Evolutionary conservation across 176 grass and related monocot genomes (phyloP), one percentile per base, ranked within the genome.

Genomic region (Dactylis glomerata): DNA sequence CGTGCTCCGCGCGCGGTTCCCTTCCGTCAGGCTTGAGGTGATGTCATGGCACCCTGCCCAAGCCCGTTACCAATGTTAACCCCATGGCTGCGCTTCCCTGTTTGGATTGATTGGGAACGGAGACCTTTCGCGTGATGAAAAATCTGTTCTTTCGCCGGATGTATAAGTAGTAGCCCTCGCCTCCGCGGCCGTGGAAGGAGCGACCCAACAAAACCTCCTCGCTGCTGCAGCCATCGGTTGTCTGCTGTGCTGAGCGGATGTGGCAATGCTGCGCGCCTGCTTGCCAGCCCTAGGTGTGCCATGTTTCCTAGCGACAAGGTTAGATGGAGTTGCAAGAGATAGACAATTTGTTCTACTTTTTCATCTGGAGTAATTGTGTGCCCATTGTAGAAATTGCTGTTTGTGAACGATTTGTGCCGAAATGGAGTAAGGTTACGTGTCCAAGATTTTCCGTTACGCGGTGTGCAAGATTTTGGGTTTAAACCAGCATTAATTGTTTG

Each of bases 21-120:
- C 75, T 20, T 57, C 80, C 83, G 73, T 68, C 41, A 73, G 47
- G 77, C 47, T 42, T 22, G 54, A 88, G 86, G 86, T 87, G 68
- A 82, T 59, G 86, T 87, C 59, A 82, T 50, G 24, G 30, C 30
- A 33, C 19, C 23, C 38, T 40, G 27, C 68, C 40, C 46, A 3
- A 30, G 36, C 46, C 41, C 28, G 42, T 38, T 80, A 6, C 36
- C 1, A 34, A 24, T n/a, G 2, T 61, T 30, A 9, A 41, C 31
- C 15, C 31, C 15, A 28, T 70, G 24, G 8, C 12, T 19, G 6
- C 6, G 26, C 34, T 52, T 57, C 46, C 19, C 8, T 47, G 66
- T 12, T 20, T 12, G 17, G 16, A 22, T 64, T 59, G 51, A 42
- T 46, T 75, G 15, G 56, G 49, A 57, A 15, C 56, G 36, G 19